Evolutionary conservation across 2,329 filamentous ascomycete genomes (phyloP), one percentile per base, ranked within the genome.

Genomic region (Aspergillus pseudotamarii): DNA sequence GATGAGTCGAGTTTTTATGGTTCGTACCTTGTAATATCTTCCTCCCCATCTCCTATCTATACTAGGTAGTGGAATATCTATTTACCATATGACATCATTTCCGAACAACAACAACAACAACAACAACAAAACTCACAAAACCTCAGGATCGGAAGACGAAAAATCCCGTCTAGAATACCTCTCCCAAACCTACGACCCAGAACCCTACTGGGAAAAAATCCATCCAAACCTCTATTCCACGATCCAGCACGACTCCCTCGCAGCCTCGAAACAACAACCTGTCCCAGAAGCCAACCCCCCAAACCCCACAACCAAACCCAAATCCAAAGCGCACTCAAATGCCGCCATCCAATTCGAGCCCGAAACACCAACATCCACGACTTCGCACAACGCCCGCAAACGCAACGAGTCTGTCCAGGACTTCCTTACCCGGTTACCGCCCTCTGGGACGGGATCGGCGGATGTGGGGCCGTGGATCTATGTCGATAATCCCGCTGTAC

Each of bases 381-480:
- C 12, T 12, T 11, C 1, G 0, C 48, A 30, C 23, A 51, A 51
- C 16, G 16, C 26, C 14, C 48, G 3, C 2, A n/a, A 11, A 10
- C 14, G 6, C 0, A 10, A 51, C 48, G 48, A 51, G 16, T 3
- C 48, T 1, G 19, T n/a, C 1, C 14, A 11, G 6, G 8, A 12
- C 26, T 51, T 51, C 48, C 26, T 51, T 4, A 26, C 48, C 14
- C 48, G 48, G 12, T n/a, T 51, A 11, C 48, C 48, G 26, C 48
- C 48, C 4, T 51, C 48, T 12, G 57, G 10, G 23, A 26, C 36
- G 50, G 58, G 61, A 2, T 59, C 55, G 16, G 58, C 58, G 23
- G 14, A 38, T 34, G 36, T 78, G 0, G 81, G 84, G 3, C 84
- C 85, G 0, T 95, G 91, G 90, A 92, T 96, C 55, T 93, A 85